Evolutionary conservation across 495 filamentous ascomycete species (phyloP).

Genomic region (Penicillium longicatenatum): DNA sequence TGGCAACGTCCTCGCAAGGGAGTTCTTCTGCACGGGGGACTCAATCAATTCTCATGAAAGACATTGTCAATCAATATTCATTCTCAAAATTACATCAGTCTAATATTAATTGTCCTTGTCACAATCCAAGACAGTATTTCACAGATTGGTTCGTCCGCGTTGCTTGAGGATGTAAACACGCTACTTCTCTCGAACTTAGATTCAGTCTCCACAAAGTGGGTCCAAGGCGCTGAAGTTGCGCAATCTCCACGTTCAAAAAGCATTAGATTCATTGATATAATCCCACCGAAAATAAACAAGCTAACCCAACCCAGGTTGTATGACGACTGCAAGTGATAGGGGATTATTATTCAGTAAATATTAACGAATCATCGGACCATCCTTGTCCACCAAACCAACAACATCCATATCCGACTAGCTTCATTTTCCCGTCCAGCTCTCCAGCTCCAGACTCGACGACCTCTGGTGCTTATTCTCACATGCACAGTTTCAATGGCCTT

Average conservation of each 20-base stretch:
- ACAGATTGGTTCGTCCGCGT: too few relatives aligned
- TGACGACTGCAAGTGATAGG: conserved; percentile 4
- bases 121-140: background rate
- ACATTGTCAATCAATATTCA: too few relatives aligned
- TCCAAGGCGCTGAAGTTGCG: background rate
- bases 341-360: background rate
- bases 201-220: background rate
- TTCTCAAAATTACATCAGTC: too few relatives aligned
- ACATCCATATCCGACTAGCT: background rate
- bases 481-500: background rate
- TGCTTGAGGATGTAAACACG: background rate
- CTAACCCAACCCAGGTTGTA: conserved; percentile 2
- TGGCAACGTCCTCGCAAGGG: conserved; percentile 24
- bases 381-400: background rate
- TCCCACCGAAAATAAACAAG: background rate
- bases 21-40: background rate
- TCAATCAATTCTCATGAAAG: too few relatives aligned
- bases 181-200: background rate
- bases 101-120: background rate
- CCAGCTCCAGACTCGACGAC: background rate
- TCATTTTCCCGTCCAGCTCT: background rate
- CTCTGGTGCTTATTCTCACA: background rate
- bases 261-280: conserved; percentile 6
- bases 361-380: background rate
- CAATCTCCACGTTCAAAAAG: conserved; percentile 5